Evolutionary conservation across 139 green algal species (phyloP).

Genomic region (Spirogloea muscicola): DNA sequence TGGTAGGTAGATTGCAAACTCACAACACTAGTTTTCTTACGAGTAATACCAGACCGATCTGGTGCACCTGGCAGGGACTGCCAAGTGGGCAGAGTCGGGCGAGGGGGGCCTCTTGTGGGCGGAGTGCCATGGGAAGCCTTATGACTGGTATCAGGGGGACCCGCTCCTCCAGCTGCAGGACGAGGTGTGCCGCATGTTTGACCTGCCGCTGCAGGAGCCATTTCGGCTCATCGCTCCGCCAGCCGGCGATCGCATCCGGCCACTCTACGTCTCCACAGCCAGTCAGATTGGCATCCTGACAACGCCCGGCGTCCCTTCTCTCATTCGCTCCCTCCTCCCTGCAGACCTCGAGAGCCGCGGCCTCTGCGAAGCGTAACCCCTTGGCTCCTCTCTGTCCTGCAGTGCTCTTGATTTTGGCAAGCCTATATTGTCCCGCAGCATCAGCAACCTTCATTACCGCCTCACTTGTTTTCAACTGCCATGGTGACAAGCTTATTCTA

Average conservation of each 20-base stretch:
- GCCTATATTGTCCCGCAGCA: no score
- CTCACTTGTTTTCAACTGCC: no score
- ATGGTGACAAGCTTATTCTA: no score
- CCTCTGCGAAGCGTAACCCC: constrained; percentile 6
- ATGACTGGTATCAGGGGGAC: constrained; percentile 12
- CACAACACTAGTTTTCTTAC: no score
- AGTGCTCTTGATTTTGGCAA: no score
- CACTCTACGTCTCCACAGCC: constrained; percentile 68
- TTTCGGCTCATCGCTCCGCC: constrained; percentile 10
- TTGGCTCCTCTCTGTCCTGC: no score
- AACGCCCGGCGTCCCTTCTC: constrained; percentile 57
- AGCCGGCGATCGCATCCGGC: constrained; percentile 16
- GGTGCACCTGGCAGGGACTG: not conserved
- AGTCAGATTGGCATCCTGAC: constrained; percentile 61
- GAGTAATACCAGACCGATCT: no score
- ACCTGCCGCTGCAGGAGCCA: not conserved
- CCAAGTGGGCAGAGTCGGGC: not conserved
- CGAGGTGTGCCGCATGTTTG: constrained; percentile 9
- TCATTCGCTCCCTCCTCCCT: constrained; percentile 61
- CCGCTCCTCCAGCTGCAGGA: constrained; percentile 6
- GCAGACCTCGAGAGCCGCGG: not conserved
- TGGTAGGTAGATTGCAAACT: no score
- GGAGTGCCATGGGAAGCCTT: constrained; percentile 4
- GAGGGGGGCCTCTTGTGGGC: constrained; percentile 5
- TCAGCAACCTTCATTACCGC: no score